Percentiles rank a stretch among this genome's conserved stretches.
phyloP scores from a whole-genome alignment of 345 rosid genomes.

The Trapa incisa region DNA sequence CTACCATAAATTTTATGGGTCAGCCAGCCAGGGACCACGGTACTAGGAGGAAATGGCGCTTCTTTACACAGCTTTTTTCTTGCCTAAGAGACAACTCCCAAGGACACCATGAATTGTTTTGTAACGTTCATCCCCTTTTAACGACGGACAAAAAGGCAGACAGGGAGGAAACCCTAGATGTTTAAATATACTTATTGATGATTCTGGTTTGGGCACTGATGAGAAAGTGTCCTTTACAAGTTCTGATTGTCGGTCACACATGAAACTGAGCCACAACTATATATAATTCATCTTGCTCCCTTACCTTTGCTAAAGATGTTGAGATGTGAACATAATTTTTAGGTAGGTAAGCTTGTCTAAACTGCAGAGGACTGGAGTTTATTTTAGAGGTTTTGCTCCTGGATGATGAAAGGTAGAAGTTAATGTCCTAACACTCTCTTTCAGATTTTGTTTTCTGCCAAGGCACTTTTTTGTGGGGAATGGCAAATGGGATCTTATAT shows the following conservation, averaged over 20 bases:
- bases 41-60: conserved; percentile 9
- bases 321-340: too few species aligned
- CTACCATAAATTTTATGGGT: background rate
- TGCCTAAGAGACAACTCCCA: too few species aligned
- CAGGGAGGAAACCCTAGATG: conserved; percentile 11
- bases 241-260: background rate
- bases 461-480: too few species aligned
- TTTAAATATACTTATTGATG: background rate
- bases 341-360: too few species aligned
- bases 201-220: background rate
- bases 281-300: background rate
- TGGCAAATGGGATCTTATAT: too few species aligned
- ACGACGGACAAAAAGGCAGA: conserved; percentile 19
- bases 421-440: too few species aligned
- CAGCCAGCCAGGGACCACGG: conserved; percentile 7
- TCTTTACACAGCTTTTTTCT: too few species aligned
- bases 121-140: conserved; percentile 4
- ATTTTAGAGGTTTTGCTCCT: too few species aligned
- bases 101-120: conserved; percentile 33
- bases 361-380: too few species aligned
- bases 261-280: background rate
- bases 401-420: too few species aligned
- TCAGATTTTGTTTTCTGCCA: too few species aligned
- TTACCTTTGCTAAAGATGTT: too few species aligned
- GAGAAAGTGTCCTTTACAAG: background rate